phyloP scores from a whole-genome alignment of 1,284 basidiomycete species.

The Sporisorium sorghi region DNA sequence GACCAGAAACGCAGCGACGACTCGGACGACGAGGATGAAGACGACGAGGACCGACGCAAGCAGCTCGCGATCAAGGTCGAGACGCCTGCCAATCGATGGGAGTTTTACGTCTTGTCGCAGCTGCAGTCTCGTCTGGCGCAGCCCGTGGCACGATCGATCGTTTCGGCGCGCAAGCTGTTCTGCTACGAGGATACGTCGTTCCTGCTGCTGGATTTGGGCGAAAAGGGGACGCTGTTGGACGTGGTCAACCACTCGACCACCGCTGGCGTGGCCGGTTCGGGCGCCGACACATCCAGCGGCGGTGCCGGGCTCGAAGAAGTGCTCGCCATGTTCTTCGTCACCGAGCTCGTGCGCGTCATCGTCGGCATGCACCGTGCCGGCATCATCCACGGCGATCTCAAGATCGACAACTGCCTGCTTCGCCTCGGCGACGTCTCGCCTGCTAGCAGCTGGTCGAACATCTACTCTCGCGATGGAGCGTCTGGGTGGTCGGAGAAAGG shows the following conservation, averaged over 20 bases:
- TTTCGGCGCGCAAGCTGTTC: conserved; percentile 59
- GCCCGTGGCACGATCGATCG: conserved; percentile 46
- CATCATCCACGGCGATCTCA: conserved; percentile 97
- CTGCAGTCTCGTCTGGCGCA: conserved; percentile 73
- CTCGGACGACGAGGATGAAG: conserved; percentile 63
- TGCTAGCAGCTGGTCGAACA: conserved; percentile 77
- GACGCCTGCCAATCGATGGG: conserved; percentile 88
- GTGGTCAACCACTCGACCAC: conserved; percentile 79
- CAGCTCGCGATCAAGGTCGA: conserved; percentile 92
- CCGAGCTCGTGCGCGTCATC: conserved; percentile 86
- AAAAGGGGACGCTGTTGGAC: conserved; percentile 91
- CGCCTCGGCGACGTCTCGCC: conserved; percentile 82
- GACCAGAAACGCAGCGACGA: conserved; percentile 10
- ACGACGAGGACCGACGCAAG: conserved; percentile 74
- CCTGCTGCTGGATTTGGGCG: conserved; percentile 86
- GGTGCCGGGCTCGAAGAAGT: conserved; percentile 90
- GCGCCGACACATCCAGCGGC: conserved; percentile 61
- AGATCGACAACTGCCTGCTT: conserved; percentile 97
- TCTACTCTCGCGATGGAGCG: conserved; percentile 80
- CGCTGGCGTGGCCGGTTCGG: conserved; percentile 73
- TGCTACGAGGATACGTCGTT: conserved; percentile 81
- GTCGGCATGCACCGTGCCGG: conserved; percentile 83
- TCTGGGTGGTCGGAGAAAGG: conserved; percentile 90
- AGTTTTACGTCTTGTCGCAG: conserved; percentile 86
- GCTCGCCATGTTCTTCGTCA: conserved; percentile 91